Conservation (phyloP, 2,329 filamentous ascomycete species). For the Hirsutella minnesotensis region DNA sequence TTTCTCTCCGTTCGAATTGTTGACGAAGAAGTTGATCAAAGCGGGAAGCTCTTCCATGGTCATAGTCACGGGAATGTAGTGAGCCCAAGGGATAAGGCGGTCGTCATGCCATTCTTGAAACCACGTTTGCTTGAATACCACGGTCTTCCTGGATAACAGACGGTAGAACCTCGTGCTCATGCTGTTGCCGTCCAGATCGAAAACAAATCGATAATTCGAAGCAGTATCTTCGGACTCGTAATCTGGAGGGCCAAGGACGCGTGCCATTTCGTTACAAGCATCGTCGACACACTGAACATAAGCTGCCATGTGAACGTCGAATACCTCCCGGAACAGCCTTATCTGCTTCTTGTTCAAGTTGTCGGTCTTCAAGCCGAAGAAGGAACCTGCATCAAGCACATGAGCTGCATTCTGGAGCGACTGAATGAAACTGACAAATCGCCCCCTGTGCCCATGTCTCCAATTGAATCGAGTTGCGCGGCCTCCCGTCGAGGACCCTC, state of each 20-base stretch:
- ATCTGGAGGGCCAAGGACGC: neutral
- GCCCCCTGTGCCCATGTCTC: neutral
- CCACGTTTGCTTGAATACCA: slow-evolving; percentile 1
- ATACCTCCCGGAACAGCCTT: neutral
- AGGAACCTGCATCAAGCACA: neutral
- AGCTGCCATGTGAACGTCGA: slow-evolving; percentile 1
- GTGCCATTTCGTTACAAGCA: neutral
- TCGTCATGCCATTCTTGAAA: slow-evolving; percentile 2
- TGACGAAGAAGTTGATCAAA: neutral
- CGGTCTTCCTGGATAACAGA: neutral
- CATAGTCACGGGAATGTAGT: slow-evolving; percentile 1
- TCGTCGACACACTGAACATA: slow-evolving; percentile 1
- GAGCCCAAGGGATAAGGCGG: slow-evolving; percentile 1
- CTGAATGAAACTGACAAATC: neutral
- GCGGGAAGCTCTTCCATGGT: slow-evolving; percentile 2
- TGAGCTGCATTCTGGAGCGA: neutral
- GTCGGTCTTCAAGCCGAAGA: neutral
- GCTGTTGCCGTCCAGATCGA: slow-evolving; percentile 1
- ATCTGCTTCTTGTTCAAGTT: neutral
- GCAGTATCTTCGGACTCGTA: neutral
- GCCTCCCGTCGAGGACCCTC: neutral
- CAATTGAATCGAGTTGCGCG: neutral
- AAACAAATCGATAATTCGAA: neutral
- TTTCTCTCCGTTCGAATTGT: neutral
- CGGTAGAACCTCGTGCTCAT: slow-evolving; percentile 1